Evolutionary conservation across 1,284 basidiomycete species (phyloP).

Genomic region (Ganoderma leucocontextum): DNA sequence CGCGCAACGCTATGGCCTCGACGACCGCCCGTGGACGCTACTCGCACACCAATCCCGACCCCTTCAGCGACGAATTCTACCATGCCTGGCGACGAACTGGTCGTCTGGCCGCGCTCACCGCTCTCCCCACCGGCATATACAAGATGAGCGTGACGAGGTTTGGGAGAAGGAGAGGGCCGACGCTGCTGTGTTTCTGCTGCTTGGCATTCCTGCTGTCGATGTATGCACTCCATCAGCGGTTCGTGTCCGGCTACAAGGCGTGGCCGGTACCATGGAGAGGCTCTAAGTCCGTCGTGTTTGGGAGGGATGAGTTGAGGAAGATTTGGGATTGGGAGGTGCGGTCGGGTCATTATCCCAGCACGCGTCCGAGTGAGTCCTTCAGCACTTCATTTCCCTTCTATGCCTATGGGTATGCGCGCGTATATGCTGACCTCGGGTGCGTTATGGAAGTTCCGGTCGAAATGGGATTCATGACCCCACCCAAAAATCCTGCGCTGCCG

Average conservation of each 20-base stretch:
- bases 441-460: conserved; percentile 71
- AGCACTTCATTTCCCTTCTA: too few relatives aligned
- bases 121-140: conserved; percentile 65
- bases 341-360: conserved; percentile 91
- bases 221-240: conserved; percentile 67
- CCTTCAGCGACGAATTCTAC: conserved; percentile 55
- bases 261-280: conserved; percentile 74
- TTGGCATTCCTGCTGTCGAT: conserved; percentile 58
- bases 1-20: conserved; percentile 20
- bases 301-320: conserved; percentile 78
- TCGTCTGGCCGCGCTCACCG: conserved; percentile 47
- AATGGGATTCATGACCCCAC: conserved; percentile 63
- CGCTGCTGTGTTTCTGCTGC: conserved; percentile 57
- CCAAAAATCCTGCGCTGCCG: conserved; percentile 79
- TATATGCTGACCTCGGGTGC: not conserved
- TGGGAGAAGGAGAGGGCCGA: conserved; percentile 62
- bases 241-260: conserved; percentile 62
- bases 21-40: conserved; percentile 22
- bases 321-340: conserved; percentile 95
- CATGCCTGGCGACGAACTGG: conserved; percentile 15
- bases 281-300: conserved; percentile 80
- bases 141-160: conserved; percentile 64
- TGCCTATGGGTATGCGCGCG: not conserved
- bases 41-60: conserved; percentile 58
- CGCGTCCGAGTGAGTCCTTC: conserved; percentile 66